A percentile compares a stretch with the other conserved stretches of the same genome.
Conservation (phyloP, 306 rosid genomes). For the peach (Prunus persica) region Prunus_persica_NCBIv2 NC_034010.1:29939501-29940000, state of each 20-base stretch:
- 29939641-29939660: background rate
- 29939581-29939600: background rate
- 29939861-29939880: too few relatives aligned
- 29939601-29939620: too few relatives aligned
- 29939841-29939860: too few relatives aligned
- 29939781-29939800: background rate
- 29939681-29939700: too few relatives aligned
- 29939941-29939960: background rate
- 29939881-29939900: background rate
- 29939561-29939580: background rate
- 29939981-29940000: background rate
- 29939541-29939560: constrained; percentile 8
- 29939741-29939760: constrained; percentile 3
- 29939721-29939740: background rate
- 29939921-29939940: background rate
- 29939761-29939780: background rate
- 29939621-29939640: background rate
- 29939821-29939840: too few relatives aligned
- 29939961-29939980: too few relatives aligned
- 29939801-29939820: too few relatives aligned
- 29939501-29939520: background rate
- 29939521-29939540: background rate
- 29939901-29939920: background rate
- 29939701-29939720: background rate
- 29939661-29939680: too few relatives aligned